Conservation (phyloP, 805 yeast genomes). For the Ogataea wickerhamii region DNA sequence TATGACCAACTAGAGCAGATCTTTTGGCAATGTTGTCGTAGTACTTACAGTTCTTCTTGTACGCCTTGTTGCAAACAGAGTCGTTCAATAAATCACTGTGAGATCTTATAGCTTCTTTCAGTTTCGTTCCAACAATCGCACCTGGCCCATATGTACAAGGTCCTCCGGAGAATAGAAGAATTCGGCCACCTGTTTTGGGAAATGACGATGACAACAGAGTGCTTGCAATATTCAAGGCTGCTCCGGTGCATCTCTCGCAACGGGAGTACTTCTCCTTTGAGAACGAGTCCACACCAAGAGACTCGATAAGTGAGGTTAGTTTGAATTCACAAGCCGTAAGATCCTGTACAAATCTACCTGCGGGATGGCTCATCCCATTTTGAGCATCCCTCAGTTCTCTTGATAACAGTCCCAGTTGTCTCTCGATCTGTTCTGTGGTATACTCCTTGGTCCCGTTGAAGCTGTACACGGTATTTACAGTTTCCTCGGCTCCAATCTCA, state of each 20-base stretch:
- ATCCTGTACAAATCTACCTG: constrained; percentile 44
- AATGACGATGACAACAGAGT: constrained; percentile 36
- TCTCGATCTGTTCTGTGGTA: constrained; percentile 43
- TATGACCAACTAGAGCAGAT: constrained; percentile 48
- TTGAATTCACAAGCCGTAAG: constrained; percentile 49
- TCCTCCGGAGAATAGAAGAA: constrained; percentile 56
- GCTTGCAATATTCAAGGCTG: constrained; percentile 51
- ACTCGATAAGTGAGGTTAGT: constrained; percentile 46
- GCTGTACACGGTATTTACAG: constrained; percentile 32
- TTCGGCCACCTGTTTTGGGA: constrained; percentile 50
- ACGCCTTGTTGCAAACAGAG: constrained; percentile 35
- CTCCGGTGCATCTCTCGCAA: constrained; percentile 53
- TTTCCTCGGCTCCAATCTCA: constrained; percentile 41
- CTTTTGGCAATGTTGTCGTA: constrained; percentile 47
- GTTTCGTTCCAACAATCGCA: constrained; percentile 47
- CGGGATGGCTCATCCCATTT: constrained; percentile 25
- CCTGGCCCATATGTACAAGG: constrained; percentile 69
- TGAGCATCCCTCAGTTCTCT: constrained; percentile 25
- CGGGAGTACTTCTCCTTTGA: constrained; percentile 44
- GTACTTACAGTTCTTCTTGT: constrained; percentile 42
- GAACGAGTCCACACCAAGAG: constrained; percentile 46
- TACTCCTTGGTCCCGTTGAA: constrained; percentile 59
- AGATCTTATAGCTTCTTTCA: constrained; percentile 63
- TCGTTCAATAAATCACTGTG: constrained; percentile 57
- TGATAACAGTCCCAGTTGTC: constrained; percentile 43